Conservation (phyloP, 2,329 filamentous ascomycete genomes). For the Colletotrichum sp. region DNA sequence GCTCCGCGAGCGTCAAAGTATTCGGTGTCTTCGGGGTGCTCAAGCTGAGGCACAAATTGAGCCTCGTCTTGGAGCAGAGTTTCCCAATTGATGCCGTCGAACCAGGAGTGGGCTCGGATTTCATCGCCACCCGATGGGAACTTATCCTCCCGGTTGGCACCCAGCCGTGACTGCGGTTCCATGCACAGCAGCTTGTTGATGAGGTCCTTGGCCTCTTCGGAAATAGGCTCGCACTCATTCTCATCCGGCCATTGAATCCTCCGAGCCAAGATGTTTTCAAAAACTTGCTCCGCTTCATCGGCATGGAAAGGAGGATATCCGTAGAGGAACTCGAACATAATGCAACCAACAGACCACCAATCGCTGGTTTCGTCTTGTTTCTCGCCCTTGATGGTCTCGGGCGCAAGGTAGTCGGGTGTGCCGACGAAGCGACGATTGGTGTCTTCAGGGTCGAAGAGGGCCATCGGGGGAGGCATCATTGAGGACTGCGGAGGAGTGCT, state of each 20-base stretch:
- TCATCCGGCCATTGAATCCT: conserved; percentile 93
- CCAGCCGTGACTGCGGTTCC: conserved; percentile 81
- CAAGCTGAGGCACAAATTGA: conserved; percentile 89
- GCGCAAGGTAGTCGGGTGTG: conserved; percentile 95
- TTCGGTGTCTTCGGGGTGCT: conserved; percentile 96
- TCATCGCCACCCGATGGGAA: conserved; percentile 86
- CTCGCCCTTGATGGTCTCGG: conserved; percentile 93
- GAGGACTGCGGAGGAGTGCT: conserved; percentile 67
- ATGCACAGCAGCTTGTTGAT: conserved; percentile 92
- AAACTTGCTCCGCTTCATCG: conserved; percentile 87
- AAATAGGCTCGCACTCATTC: conserved; percentile 74
- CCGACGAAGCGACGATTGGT: conserved; percentile 93
- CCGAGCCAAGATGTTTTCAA: conserved; percentile 92
- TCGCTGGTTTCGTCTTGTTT: conserved; percentile 98
- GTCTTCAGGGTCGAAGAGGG: conserved; percentile 93
- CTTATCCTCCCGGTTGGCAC: conserved; percentile 84
- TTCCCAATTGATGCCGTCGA: conserved; percentile 86
- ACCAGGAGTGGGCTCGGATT: conserved; percentile 90
- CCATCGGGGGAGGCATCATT: conserved; percentile 91
- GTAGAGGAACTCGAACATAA: conserved; percentile 94
- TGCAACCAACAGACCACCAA: conserved; percentile 99
- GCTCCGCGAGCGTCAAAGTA: conserved; percentile 95
- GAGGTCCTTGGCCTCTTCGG: conserved; percentile 87
- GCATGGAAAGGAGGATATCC: conserved; percentile 95
- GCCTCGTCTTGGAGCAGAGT: conserved; percentile 93